A percentile compares a stretch with the other conserved stretches of the same genome.
Evolutionary conservation across 2,329 filamentous ascomycete genomes (phyloP).

Genomic region (Neoarthrinium moseri): DNA sequence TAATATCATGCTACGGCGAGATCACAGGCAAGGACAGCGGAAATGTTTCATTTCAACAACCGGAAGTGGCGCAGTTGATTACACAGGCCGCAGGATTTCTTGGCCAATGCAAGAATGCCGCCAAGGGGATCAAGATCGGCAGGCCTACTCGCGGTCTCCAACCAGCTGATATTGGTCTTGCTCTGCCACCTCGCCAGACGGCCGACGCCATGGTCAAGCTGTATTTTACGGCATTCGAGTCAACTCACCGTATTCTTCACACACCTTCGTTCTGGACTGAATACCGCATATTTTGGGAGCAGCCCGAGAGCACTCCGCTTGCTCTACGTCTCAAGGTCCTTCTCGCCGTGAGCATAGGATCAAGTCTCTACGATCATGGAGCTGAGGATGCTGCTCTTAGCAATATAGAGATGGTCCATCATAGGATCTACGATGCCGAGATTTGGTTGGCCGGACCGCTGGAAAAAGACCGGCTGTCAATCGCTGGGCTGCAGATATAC

Average conservation of each 20-base stretch:
- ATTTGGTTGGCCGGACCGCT: constrained; percentile 38
- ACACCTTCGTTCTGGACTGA: constrained; percentile 49
- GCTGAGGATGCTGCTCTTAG: constrained; percentile 22
- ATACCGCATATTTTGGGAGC: constrained; percentile 46
- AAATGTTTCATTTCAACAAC: constrained; percentile 14
- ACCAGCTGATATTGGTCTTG: constrained; percentile 18
- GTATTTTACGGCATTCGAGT: constrained; percentile 52
- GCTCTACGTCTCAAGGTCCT: constrained; percentile 33
- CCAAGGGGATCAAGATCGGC: constrained; percentile 28
- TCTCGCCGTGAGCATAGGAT: constrained; percentile 39
- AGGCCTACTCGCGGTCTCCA: constrained; percentile 30
- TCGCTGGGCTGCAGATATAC: constrained; percentile 36
- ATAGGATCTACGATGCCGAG: constrained; percentile 40
- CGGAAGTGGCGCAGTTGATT: constrained; percentile 22
- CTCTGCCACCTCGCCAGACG: constrained; percentile 24
- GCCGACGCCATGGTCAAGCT: constrained; percentile 39
- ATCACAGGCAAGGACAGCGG: constrained; percentile 18
- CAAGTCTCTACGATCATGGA: constrained; percentile 27
- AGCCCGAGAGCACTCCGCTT: constrained; percentile 21
- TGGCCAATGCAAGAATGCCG: constrained; percentile 31
- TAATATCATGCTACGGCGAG: constrained; percentile 27
- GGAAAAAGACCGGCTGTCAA: constrained; percentile 33
- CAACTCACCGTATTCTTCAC: constrained; percentile 51
- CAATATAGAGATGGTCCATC: constrained; percentile 22
- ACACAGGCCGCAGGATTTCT: constrained; percentile 26